A percentile compares a stretch with the other conserved stretches of the same genome.
Evolutionary conservation across 305 asterid species (phyloP).

Genomic region (Fraxinus xanthoxyloides): DNA sequence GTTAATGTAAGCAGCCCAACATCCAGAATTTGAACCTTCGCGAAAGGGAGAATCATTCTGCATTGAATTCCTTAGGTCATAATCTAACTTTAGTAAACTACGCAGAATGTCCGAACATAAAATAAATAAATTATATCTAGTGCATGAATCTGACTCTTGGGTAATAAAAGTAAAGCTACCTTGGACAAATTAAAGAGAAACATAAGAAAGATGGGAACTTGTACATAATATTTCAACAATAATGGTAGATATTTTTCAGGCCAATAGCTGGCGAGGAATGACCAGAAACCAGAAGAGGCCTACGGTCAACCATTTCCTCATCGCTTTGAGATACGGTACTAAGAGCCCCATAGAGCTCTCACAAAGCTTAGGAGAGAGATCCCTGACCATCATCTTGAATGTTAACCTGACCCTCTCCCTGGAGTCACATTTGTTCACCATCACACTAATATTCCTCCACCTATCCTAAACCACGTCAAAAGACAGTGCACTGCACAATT

Average conservation of each 20-base stretch:
- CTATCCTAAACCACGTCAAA: conserved; percentile 44
- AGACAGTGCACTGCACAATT: neutral
- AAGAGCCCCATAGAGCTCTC: conserved; percentile 11
- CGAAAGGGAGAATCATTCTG: neutral
- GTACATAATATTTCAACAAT: conserved; percentile 34
- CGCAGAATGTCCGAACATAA: neutral
- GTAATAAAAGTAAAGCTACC: neutral
- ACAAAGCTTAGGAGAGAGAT: too few species aligned
- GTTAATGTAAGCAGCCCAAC: neutral
- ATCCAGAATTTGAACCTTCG: neutral
- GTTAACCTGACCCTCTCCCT: conserved; percentile 44
- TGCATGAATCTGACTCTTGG: neutral
- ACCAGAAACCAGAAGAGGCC: conserved; percentile 42
- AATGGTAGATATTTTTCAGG: conserved; percentile 53
- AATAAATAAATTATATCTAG: neutral
- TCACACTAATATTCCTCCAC: conserved; percentile 74
- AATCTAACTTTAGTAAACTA: neutral
- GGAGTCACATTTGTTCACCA: conserved; percentile 61
- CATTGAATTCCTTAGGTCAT: neutral
- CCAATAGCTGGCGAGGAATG: conserved; percentile 53
- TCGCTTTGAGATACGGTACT: conserved; percentile 39
- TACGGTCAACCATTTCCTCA: conserved; percentile 44
- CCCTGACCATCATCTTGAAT: too few species aligned
- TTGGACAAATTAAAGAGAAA: neutral
- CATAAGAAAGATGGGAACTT: neutral